Base-by-base conservation (phyloP, 2,329 filamentous ascomycete species). In the Fonsecaea multimorphosa region DNA sequence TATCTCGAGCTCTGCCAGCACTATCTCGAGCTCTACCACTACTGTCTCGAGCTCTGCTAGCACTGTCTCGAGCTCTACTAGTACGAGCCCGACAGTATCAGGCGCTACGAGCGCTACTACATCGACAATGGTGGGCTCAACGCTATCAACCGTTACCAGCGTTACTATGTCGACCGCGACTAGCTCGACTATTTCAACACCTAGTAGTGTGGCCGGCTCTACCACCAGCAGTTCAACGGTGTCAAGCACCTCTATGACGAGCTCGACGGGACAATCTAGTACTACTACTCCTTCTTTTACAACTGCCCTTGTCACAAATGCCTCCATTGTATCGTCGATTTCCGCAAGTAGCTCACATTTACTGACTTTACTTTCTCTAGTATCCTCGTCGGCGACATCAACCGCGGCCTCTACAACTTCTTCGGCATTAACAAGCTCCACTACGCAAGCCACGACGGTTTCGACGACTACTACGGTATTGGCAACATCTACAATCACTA, bases 381-480 rank as follows among this genome's bases (percentile, higher is more conserved):
- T 49, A 32, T 44, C 65, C 49, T 44, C 65, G n/a, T 53, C 58
- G 27, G 65, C 57, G 22, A 61, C 60, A 24, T 29, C 55, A 5
- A 56, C 68, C 9, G 58, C 70, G 1, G 24, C 29, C 56, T 46
- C 68, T 59, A 68, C 59, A 22, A 7, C 14, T 34, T 8, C 58
- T 11, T 12, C 31, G 29, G 31, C 58, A n/a, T 19, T 31, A 61
- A 53, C 36, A 59, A 57, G 58, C 9, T 65, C 64, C 19, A 68
- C 52, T 34, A 56, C 63, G 19, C 24, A 19, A 16, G 19, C 36
- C 40, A 36, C 57, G n/a, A 32, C 57, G 32, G 32, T 16, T 22
- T 44, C 34, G 22, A 44, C 59, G 27, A 52, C 38, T 2, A 49
- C 27, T 22, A 34, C 57, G n/a, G 32, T 29, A 16, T 49, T 14